Evolutionary conservation across 164 flowering plant species (phyloP).

Genomic region (Kingdonia uniflora): DNA sequence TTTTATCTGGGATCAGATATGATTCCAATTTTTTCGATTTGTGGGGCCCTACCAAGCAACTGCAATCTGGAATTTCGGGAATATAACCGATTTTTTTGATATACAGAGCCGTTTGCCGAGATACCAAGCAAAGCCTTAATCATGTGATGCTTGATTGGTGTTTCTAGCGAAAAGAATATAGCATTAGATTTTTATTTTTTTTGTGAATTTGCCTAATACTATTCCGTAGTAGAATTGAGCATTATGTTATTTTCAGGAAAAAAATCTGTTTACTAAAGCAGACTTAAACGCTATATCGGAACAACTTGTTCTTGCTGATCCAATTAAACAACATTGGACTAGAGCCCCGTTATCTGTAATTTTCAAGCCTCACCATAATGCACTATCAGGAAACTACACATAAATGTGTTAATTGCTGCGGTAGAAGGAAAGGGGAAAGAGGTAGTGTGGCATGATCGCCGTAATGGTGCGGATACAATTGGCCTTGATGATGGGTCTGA

Average conservation of each 20-base stretch:
- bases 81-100: too few relatives aligned
- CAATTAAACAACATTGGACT: conserved; percentile 32
- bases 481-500: conserved; percentile 42
- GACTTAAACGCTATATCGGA: conserved; percentile 55
- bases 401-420: conserved; percentile 81
- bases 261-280: conserved; percentile 49
- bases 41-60: too few relatives aligned
- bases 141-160: too few relatives aligned
- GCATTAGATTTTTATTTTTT: too few relatives aligned
- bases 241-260: conserved; percentile 35
- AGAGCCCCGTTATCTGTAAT: conserved; percentile 59
- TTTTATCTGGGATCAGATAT: too few relatives aligned
- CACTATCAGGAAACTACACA: conserved; percentile 78
- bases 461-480: conserved; percentile 56
- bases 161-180: too few relatives aligned
- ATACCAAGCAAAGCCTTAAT: too few relatives aligned
- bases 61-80: too few relatives aligned
- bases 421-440: conserved; percentile 65
- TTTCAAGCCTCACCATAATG: conserved; percentile 80
- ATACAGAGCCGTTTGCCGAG: too few relatives aligned
- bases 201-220: too few relatives aligned
- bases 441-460: conserved; percentile 83
- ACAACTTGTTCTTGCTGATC: conserved; percentile 47
- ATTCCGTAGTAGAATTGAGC: too few relatives aligned
- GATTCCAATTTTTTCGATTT: too few relatives aligned